These are phyloP conservation scores for Adansonia rubrostipa DNA, from an alignment of 441 rosid genomes.

Conservation along the genomic window DNA sequence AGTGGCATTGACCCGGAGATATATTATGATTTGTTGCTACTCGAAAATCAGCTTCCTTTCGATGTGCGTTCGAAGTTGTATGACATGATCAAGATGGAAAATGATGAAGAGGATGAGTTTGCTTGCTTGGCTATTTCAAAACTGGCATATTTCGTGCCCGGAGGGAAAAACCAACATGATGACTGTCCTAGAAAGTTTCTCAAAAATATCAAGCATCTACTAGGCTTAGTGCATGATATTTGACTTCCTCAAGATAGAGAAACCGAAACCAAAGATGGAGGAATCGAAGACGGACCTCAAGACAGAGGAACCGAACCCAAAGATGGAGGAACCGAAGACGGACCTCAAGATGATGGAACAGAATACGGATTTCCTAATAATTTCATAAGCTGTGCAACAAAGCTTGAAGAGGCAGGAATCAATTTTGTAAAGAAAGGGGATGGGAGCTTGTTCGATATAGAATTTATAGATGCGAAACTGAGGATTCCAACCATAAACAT, in stretches of 20 bases:
- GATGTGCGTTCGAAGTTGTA: neutral
- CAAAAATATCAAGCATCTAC: neutral
- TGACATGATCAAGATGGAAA: neutral
- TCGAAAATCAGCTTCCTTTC: neutral
- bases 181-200: neutral
- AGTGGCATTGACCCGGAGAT: neutral
- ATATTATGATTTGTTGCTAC: neutral
- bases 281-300: too few species aligned
- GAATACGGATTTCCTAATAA: too few species aligned
- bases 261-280: too few species aligned
- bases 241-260: neutral
- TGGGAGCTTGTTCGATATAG: too few species aligned
- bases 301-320: too few species aligned
- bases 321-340: too few species aligned
- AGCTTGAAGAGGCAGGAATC: conserved; percentile 1
- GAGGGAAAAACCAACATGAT: too few species aligned
- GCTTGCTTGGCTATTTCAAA: neutral
- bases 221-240: neutral
- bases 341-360: too few species aligned
- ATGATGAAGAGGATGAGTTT: neutral
- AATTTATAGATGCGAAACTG: too few species aligned
- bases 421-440: too few species aligned
- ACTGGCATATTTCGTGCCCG: neutral
- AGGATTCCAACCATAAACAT: too few species aligned
- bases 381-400: neutral